phyloP scores from a whole-genome alignment of 1,284 basidiomycete genomes.

The Cryptococcus hybrid region DNA sequence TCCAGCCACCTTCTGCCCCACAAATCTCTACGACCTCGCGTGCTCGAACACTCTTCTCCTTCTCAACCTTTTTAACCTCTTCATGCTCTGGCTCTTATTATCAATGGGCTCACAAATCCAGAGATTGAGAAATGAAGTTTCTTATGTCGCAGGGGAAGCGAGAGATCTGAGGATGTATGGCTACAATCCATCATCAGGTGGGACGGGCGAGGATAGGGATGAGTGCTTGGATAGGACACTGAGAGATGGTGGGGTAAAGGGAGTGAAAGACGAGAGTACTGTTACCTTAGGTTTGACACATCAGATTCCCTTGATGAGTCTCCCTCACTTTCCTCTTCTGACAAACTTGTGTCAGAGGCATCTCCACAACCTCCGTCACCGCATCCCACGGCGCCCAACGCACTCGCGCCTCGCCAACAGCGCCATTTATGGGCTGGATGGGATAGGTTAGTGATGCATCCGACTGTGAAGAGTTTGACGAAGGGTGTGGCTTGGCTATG shows the following conservation, averaged over 20 bases:
- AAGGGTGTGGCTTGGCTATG: slow-evolving; percentile 25
- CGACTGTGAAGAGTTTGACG: slow-evolving; percentile 11
- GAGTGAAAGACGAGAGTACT: background rate
- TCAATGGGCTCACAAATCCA: slow-evolving; percentile 37
- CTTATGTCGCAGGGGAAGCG: slow-evolving; percentile 37
- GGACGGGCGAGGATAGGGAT: no score
- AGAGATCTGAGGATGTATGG: slow-evolving; percentile 36
- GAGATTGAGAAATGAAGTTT: slow-evolving; percentile 32
- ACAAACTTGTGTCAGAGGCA: background rate
- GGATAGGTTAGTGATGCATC: background rate
- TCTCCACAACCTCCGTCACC: background rate
- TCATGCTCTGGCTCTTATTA: slow-evolving; percentile 33
- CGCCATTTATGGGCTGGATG: background rate
- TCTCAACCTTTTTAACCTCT: slow-evolving; percentile 29
- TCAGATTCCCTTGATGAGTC: background rate
- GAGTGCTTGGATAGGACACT: background rate
- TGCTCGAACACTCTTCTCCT: slow-evolving; percentile 21
- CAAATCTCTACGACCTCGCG: background rate
- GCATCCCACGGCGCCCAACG: slow-evolving; percentile 9
- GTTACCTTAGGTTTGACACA: background rate
- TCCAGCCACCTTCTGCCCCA: background rate
- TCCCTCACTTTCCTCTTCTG: background rate
- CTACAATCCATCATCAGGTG: background rate
- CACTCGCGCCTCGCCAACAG: slow-evolving; percentile 24
- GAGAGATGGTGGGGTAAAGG: background rate